A percentile compares a stretch with the other conserved stretches of the same genome.
phyloP scores from a whole-genome alignment of 1,139 yeast species.

The Taphrina communis region DNA sequence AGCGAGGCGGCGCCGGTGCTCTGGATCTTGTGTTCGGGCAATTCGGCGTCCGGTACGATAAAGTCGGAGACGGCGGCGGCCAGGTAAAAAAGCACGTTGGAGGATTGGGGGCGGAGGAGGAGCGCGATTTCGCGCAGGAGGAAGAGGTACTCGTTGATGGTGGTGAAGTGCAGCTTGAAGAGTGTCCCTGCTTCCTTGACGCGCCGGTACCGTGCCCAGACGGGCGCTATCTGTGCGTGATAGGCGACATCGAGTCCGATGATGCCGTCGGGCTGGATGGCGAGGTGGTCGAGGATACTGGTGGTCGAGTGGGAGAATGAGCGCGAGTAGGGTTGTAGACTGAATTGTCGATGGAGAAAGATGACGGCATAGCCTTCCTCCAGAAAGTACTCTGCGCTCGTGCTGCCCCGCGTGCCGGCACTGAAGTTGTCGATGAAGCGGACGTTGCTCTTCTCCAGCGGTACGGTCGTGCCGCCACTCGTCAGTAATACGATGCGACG shows the following conservation, averaged over 20 bases:
- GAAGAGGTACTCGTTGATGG: constrained; percentile 90
- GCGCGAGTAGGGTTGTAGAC: constrained; percentile 86
- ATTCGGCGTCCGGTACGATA: constrained; percentile 80
- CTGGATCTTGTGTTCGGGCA: constrained; percentile 94
- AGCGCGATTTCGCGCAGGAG: constrained; percentile 74
- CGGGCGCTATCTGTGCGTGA: background rate
- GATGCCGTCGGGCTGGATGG: constrained; percentile 35
- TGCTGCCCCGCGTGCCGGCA: constrained; percentile 97
- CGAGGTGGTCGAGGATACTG: constrained; percentile 83
- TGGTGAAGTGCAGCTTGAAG: constrained; percentile 83
- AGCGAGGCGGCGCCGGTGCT: constrained; percentile 61
- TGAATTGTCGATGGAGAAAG: constrained; percentile 88
- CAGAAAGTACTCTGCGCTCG: constrained; percentile 89
- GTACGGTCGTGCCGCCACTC: constrained; percentile 96
- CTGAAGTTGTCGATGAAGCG: constrained; percentile 94
- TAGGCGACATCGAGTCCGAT: constrained; percentile 23
- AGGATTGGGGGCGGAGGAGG: constrained; percentile 58
- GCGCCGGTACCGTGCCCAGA: constrained; percentile 50
- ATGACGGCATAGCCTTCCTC: constrained; percentile 88
- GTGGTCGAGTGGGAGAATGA: constrained; percentile 81
- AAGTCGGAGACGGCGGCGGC: constrained; percentile 99
- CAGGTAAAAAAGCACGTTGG: constrained; percentile 73
- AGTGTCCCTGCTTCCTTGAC: constrained; percentile 62
- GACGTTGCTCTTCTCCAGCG: constrained; percentile 93
- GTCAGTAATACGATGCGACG: constrained; percentile 42